Percentiles rank a stretch among this genome's conserved stretches.
phyloP scores from a whole-genome alignment of 805 yeast genomes.

The Isabelozyma gotoi region DNA sequence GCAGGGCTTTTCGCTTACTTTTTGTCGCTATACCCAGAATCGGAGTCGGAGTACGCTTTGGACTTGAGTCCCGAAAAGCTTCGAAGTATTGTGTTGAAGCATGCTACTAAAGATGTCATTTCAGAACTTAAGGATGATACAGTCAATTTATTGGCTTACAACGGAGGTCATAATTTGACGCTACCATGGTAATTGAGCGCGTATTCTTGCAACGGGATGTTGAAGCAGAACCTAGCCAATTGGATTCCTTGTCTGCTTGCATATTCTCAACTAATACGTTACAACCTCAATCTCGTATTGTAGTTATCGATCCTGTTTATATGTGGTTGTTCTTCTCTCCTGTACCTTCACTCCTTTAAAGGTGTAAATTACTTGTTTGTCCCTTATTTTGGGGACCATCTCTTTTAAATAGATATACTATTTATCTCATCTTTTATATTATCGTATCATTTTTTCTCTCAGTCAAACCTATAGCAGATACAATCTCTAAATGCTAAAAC shows the following conservation, averaged over 20 bases:
- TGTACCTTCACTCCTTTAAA: too few species aligned
- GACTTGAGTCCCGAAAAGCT: slow-evolving; percentile 51
- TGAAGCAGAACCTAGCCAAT: too few species aligned
- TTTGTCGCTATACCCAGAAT: slow-evolving; percentile 55
- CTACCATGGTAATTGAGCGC: too few species aligned
- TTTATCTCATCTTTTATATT: too few species aligned
- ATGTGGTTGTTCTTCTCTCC: background rate
- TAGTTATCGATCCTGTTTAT: background rate
- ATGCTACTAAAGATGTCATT: slow-evolving; percentile 49
- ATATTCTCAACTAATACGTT: background rate
- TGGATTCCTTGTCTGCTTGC: background rate
- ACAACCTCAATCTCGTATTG: too few species aligned
- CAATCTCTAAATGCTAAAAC: too few species aligned
- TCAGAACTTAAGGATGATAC: slow-evolving; percentile 44
- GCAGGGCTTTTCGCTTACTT: slow-evolving; percentile 57
- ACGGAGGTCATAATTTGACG: slow-evolving; percentile 2
- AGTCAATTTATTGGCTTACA: slow-evolving; percentile 47
- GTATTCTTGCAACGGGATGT: too few species aligned
- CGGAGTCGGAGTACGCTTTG: slow-evolving; percentile 43
- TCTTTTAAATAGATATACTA: too few species aligned
- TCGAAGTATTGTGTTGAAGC: slow-evolving; percentile 52
- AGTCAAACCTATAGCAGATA: too few species aligned
- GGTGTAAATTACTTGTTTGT: too few species aligned
- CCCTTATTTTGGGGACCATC: too few species aligned
- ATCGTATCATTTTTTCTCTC: too few species aligned